Evolutionary conservation across 169 alveolate species (phyloP).

Genomic region (Babesia sp.): DNA sequence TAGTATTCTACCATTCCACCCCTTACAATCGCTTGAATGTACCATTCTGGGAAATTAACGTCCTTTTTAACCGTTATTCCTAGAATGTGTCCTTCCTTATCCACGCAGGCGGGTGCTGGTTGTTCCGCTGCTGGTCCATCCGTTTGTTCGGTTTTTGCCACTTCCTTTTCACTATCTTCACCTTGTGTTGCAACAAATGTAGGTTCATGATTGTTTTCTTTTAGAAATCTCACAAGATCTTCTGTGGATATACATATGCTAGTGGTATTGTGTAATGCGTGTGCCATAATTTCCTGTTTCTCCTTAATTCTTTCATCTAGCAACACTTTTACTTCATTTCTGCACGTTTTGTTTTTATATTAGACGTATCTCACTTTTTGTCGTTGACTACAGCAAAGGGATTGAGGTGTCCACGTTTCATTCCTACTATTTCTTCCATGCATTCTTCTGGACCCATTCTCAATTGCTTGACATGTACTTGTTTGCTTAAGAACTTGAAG

Average conservation of each 20-base stretch:
- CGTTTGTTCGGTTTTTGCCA: not conserved
- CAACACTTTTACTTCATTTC: constrained; percentile 24
- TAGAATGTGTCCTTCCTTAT: constrained; percentile 46
- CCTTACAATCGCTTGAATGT: constrained; percentile 89
- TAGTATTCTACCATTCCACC: constrained; percentile 98
- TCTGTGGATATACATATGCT: constrained; percentile 50
- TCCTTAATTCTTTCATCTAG: constrained; percentile 55
- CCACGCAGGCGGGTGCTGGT: constrained; percentile 6
- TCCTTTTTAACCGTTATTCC: constrained; percentile 82
- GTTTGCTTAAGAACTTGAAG: constrained; percentile 66
- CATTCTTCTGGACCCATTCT: constrained; percentile 78
- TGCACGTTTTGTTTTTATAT: not conserved
- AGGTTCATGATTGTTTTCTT: constrained; percentile 39
- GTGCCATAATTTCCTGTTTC: constrained; percentile 56
- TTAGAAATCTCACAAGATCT: constrained; percentile 59
- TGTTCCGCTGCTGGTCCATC: constrained; percentile 19
- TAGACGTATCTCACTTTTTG: constrained; percentile 37
- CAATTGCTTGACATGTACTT: constrained; percentile 71
- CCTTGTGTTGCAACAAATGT: constrained; percentile 39
- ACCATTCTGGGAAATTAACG: constrained; percentile 85
- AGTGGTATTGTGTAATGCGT: constrained; percentile 56
- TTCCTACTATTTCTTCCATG: constrained; percentile 67
- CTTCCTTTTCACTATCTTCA: not conserved
- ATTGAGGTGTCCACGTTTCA: constrained; percentile 74
- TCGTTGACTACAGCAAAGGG: constrained; percentile 80